Evolutionary conservation across 805 yeast genomes (phyloP).

Genomic region (Suhomyces tanzawaensis): DNA sequence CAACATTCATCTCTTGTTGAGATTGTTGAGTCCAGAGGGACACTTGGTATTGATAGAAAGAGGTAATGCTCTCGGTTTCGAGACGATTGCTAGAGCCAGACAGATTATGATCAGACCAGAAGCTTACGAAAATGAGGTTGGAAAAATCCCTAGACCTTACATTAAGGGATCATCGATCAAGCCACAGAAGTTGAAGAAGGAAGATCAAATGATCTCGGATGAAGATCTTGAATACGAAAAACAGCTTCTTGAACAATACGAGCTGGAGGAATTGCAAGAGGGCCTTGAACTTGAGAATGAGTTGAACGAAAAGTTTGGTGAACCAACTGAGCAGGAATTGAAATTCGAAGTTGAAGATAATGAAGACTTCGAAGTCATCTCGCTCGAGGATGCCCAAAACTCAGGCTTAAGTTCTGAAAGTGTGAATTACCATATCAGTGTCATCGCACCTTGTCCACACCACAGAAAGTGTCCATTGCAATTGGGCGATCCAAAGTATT

Average conservation of each 20-base stretch:
- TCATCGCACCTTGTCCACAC: slow-evolving; percentile 90
- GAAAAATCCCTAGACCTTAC: slow-evolving; percentile 71
- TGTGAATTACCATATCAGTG: slow-evolving; percentile 52
- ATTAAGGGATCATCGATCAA: slow-evolving; percentile 47
- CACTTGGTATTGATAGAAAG: slow-evolving; percentile 77
- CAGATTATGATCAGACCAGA: slow-evolving; percentile 90
- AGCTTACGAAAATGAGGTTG: slow-evolving; percentile 49
- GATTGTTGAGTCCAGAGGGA: slow-evolving; percentile 73
- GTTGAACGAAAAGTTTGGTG: slow-evolving; percentile 41
- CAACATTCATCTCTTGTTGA: slow-evolving; percentile 56
- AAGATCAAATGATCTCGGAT: slow-evolving; percentile 35
- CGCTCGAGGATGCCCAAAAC: slow-evolving; percentile 8
- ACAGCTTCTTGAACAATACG: slow-evolving; percentile 26
- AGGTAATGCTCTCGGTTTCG: slow-evolving; percentile 89
- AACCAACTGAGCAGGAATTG: slow-evolving; percentile 41
- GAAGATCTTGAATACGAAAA: slow-evolving; percentile 34
- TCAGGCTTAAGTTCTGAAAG: slow-evolving; percentile 17
- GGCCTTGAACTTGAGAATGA: slow-evolving; percentile 24
- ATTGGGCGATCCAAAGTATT: slow-evolving; percentile 66
- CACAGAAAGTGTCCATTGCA: slow-evolving; percentile 86
- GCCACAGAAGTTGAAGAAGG: slow-evolving; percentile 36
- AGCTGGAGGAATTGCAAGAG: slow-evolving; percentile 18
- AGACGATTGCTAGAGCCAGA: slow-evolving; percentile 83
- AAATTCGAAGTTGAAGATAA: slow-evolving; percentile 46
- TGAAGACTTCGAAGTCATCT: slow-evolving; percentile 18